phyloP scores from a whole-genome alignment of 2,329 filamentous ascomycete genomes.

The Xylaria sp. region DNA sequence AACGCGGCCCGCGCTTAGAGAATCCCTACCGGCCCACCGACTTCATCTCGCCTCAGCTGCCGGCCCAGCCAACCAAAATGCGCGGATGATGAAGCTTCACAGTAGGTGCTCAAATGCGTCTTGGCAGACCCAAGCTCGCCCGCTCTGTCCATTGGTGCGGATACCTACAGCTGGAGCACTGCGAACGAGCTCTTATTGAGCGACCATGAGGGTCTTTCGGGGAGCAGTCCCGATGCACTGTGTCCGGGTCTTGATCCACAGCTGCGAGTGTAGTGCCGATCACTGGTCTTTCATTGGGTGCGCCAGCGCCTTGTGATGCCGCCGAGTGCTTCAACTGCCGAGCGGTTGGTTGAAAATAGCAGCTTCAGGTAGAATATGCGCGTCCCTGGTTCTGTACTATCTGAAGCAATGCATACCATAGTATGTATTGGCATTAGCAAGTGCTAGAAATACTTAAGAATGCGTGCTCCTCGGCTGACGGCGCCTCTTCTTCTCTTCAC shows the following conservation, averaged over 20 bases:
- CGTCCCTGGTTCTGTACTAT: slow-evolving; percentile 2
- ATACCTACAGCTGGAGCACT: slow-evolving; percentile 10
- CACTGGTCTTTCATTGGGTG: slow-evolving; percentile 40
- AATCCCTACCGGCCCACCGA: slow-evolving; percentile 37
- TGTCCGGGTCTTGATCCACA: slow-evolving; percentile 29
- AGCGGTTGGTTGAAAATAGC: slow-evolving; percentile 39
- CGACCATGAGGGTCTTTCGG: slow-evolving; percentile 13
- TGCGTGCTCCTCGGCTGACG: slow-evolving; percentile 13
- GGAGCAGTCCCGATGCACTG: slow-evolving; percentile 10
- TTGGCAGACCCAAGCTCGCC: slow-evolving; percentile 26
- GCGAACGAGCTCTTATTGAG: slow-evolving; percentile 10
- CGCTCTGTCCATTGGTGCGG: slow-evolving; percentile 15
- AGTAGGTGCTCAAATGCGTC: slow-evolving; percentile 39
- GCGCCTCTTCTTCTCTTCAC: slow-evolving; percentile 32
- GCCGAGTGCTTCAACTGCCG: slow-evolving; percentile 43
- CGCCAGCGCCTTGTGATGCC: slow-evolving; percentile 46
- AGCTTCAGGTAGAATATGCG: slow-evolving; percentile 21
- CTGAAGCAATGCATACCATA: background rate
- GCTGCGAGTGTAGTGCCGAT: slow-evolving; percentile 35
- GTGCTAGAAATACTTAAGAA: slow-evolving; percentile 42
- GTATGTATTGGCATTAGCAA: slow-evolving; percentile 10
- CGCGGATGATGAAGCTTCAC: slow-evolving; percentile 35
- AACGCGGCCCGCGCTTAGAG: slow-evolving; percentile 48
- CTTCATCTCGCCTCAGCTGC: slow-evolving; percentile 42
- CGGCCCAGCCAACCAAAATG: slow-evolving; percentile 46